phyloP scores from a whole-genome alignment of 345 rosid genomes.

The Theobroma cacao region DNA sequence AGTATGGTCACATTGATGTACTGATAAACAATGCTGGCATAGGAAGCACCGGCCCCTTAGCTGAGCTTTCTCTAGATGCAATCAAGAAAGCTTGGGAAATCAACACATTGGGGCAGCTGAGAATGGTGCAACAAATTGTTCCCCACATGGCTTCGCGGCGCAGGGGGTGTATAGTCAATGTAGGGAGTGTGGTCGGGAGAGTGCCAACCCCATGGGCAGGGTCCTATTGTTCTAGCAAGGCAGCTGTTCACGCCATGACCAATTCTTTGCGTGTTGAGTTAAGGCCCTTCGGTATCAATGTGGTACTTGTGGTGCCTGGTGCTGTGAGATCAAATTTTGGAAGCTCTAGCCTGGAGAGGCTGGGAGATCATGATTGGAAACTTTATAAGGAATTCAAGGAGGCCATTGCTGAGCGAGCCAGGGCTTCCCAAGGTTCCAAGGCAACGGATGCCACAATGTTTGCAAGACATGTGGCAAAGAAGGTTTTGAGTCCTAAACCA shows the following conservation, averaged over 20 bases:
- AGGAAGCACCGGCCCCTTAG: constrained; percentile 54
- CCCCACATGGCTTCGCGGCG: constrained; percentile 55
- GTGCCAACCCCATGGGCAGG: constrained; percentile 70
- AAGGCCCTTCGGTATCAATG: constrained; percentile 51
- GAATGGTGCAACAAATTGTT: constrained; percentile 64
- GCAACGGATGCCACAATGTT: constrained; percentile 43
- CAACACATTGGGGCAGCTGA: constrained; percentile 57
- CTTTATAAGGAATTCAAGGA: constrained; percentile 50
- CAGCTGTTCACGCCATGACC: constrained; percentile 58
- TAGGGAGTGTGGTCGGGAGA: constrained; percentile 56
- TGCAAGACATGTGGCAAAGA: constrained; percentile 54
- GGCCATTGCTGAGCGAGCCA: constrained; percentile 49
- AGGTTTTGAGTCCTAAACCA: constrained; percentile 49
- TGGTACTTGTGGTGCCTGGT: constrained; percentile 49
- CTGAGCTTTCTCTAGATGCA: constrained; percentile 45
- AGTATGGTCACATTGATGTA: constrained; percentile 44
- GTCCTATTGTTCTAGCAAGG: constrained; percentile 62
- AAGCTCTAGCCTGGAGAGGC: constrained; percentile 27
- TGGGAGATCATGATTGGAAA: constrained; percentile 46
- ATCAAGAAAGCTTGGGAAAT: constrained; percentile 56
- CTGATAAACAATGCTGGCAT: constrained; percentile 57
- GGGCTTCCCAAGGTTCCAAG: constrained; percentile 46
- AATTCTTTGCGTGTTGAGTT: constrained; percentile 48
- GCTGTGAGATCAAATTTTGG: constrained; percentile 57
- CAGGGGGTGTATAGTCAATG: constrained; percentile 48